Conservation (phyloP, 805 yeast species). For the Lipomyces anomalus region DNA sequence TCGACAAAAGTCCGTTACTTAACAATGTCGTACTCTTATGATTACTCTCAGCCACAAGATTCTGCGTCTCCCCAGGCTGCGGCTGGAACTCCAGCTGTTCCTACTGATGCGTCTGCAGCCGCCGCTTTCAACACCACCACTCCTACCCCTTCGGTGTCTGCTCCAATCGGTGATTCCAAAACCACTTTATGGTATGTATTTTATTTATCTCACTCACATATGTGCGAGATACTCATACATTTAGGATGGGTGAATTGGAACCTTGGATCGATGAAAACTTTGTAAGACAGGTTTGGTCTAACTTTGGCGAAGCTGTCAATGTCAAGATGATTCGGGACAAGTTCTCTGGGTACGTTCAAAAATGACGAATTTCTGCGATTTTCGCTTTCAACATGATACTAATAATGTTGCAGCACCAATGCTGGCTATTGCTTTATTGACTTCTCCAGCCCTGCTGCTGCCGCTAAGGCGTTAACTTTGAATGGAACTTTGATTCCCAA, state of each 20-base stretch:
- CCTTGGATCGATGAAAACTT: constrained; percentile 73
- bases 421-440: constrained; percentile 81
- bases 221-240: not conserved
- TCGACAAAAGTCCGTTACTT: not conserved
- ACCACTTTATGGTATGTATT: constrained; percentile 32
- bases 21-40: constrained; percentile 24
- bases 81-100: constrained; percentile 5
- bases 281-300: constrained; percentile 63
- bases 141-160: constrained; percentile 9
- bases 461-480: constrained; percentile 53
- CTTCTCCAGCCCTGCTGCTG: constrained; percentile 55
- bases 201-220: not conserved
- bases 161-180: constrained; percentile 26
- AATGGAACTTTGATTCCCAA: constrained; percentile 70
- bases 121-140: constrained; percentile 14
- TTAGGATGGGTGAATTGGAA: constrained; percentile 76
- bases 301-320: constrained; percentile 56
- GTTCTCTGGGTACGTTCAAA: constrained; percentile 31
- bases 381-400: not conserved
- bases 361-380: not conserved
- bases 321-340: constrained; percentile 72
- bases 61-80: constrained; percentile 19
- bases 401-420: constrained; percentile 33
- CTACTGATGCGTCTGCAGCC: constrained; percentile 19
- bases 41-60: constrained; percentile 23